Evolutionary conservation across 2,329 filamentous ascomycete genomes (phyloP).

Genomic region (Aureobasidium sp.): DNA sequence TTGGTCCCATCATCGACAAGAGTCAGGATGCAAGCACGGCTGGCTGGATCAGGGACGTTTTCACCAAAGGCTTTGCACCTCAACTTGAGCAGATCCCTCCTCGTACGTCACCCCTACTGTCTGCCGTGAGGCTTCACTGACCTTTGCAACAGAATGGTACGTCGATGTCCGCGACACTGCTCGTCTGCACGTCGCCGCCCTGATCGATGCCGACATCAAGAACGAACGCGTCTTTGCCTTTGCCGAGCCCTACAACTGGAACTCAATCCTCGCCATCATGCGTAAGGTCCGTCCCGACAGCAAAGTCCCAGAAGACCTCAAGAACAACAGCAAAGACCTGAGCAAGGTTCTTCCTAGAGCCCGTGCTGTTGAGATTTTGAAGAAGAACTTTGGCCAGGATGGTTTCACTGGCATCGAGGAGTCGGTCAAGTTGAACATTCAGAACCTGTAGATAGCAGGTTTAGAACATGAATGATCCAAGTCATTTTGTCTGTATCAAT

Average conservation of each 20-base stretch:
- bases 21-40: constrained; percentile 16
- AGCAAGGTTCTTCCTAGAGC: constrained; percentile 13
- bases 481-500: neutral
- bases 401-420: constrained; percentile 28
- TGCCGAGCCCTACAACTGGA: constrained; percentile 39
- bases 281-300: constrained; percentile 32
- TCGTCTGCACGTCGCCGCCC: constrained; percentile 43
- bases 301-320: constrained; percentile 27
- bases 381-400: constrained; percentile 22
- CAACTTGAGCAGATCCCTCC: constrained; percentile 11
- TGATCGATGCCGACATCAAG: constrained; percentile 38
- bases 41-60: constrained; percentile 15
- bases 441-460: constrained; percentile 8
- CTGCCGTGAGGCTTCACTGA: neutral
- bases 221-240: constrained; percentile 47
- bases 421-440: constrained; percentile 18
- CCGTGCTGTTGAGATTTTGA: constrained; percentile 26
- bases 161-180: constrained; percentile 42
- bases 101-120: neutral
- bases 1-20: constrained; percentile 18
- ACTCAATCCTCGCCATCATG: constrained; percentile 33
- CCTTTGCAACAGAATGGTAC: constrained; percentile 27
- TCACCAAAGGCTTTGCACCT: constrained; percentile 7
- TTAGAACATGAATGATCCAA: neutral
- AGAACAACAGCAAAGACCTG: constrained; percentile 23